Evolutionary conservation across 345 rosid genomes (phyloP), one percentile per base, ranked within the genome.

Genomic region (Euphorbia tirucalli): DNA sequence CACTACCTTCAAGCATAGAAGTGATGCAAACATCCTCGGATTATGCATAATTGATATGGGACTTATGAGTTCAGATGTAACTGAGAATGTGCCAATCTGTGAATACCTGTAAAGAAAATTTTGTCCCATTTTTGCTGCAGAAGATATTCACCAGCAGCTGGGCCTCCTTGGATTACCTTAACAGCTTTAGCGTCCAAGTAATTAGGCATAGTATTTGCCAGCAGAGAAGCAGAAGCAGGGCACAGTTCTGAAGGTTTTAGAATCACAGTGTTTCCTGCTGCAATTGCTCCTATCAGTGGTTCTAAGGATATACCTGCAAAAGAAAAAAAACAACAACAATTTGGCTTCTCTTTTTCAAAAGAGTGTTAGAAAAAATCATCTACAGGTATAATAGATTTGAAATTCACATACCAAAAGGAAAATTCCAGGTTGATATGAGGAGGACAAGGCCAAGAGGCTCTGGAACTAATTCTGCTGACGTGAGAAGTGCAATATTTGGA

Each of bases 161-260:
- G 70, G 7, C 89, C 95, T 0, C 97, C 97, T 69, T 87, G 78
- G n/a, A 91, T 41, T 71, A 91, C 85, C 79, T 81, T 84, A 78
- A 91, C 71, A 24, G 90, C 83, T 22, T 84, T 66, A 21, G 44
- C 22, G 83, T 91, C 97, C 19, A 91, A 57, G 74, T 89, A 91
- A 61, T 71, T 68, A 16, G 83, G 77, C 50, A 91, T 64, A 32
- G 65, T 3, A 66, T 77, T 74, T 16, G 87, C 88, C 24, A 87
- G 84, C 73, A 91, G 84, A 61, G 87, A 73, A 49, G 97, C 81
- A 48, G 85, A 74, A 19, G 89, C 82, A 46, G 93, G 90, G 68
- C 91, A 81, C 75, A 88, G 52, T 64, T 91, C 97, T 22, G 94
- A 91, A 66, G 97, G 92, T 75, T 91, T 91, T 43, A 91, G 43